Evolutionary conservation across 345 rosid species (phyloP), one percentile per base, ranked within the genome.

Genomic region (Limnanthes douglasii): DNA sequence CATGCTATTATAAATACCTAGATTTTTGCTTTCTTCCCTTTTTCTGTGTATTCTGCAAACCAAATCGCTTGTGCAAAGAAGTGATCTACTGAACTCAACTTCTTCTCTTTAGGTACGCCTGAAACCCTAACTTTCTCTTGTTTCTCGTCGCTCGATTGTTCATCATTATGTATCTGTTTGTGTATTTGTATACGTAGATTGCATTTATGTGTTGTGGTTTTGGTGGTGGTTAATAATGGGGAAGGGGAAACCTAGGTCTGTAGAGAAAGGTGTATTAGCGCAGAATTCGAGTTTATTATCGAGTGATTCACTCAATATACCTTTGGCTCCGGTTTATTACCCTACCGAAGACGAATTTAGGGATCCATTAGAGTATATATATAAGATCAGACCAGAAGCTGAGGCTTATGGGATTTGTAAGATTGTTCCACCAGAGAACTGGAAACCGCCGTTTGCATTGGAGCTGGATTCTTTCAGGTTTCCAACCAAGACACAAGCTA

Each of bases 401-500:
- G 97, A 88, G 69, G 62, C 56, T 13, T 88, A 71, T 43, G 97
- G 97, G 43, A 76, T 88, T 50, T 88, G 97, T 53, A 83, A 65
- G 60, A 88, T 88, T 56, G 93, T 88, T 24, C 97, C 97, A 1
- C 97, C 97, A 0, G 46, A 56, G 41, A 19, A 21, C 32, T 82
- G 97, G 95, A 59, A 51, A 17, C 90, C 97, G 0, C 93, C 97
- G 10, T 82, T 78, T 32, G 86, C 78, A 0, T 60, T 88, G 69
- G 59, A 73, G 46, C 30, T 62, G 59, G 69, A 66, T 34, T 55
- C 68, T 19, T 81, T 88, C 46, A 67, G 55, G 27, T 82, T 88
- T 35, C 95, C 93, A 0, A 88, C 95, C 0, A 88, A 88, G 51
- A 75, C 97, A 3, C 97, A 88, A 55, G 97, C 88, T 19, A 88